phyloP scores from a whole-genome alignment of 179 eudicot genomes.

The Patellifolia procumbens region DNA sequence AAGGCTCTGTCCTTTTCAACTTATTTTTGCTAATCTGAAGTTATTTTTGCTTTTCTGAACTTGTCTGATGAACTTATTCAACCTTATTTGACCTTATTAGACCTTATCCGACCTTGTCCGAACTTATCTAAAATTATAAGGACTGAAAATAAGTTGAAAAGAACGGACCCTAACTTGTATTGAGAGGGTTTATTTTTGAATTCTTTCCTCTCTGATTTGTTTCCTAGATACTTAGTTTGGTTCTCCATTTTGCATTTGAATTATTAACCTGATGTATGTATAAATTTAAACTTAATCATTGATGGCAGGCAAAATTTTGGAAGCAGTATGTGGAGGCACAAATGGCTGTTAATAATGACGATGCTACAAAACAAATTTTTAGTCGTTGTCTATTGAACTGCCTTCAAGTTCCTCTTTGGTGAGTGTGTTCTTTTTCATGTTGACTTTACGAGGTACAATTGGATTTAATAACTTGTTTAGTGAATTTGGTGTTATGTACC shows the following conservation, averaged over 20 bases:
- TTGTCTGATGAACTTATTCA: too few relatives aligned
- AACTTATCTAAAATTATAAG: too few relatives aligned
- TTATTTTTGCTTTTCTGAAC: too few relatives aligned
- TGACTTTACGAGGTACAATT: not conserved
- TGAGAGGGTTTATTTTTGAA: not conserved
- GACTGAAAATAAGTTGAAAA: too few relatives aligned
- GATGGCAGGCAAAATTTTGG: conserved; percentile 85
- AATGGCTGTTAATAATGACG: conserved; percentile 88
- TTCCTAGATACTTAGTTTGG: not conserved
- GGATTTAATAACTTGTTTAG: conserved; percentile 12
- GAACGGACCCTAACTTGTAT: too few relatives aligned
- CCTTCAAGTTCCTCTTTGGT: conserved; percentile 94
- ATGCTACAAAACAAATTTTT: conserved; percentile 86
- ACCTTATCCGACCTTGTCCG: too few relatives aligned
- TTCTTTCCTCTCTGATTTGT: not conserved
- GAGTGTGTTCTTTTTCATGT: conserved; percentile 24
- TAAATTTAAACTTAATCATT: not conserved
- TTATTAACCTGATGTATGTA: not conserved
- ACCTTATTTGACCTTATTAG: too few relatives aligned
- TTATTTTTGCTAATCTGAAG: too few relatives aligned
- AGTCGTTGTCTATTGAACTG: conserved; percentile 94
- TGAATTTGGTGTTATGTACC: not conserved
- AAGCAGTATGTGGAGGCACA: conserved; percentile 99
- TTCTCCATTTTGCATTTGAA: not conserved
- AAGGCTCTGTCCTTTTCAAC: too few relatives aligned